These are phyloP conservation scores for Microthyrium microscopicum DNA, from an alignment of 2,329 filamentous ascomycete species.

Conservation along the genomic window DNA sequence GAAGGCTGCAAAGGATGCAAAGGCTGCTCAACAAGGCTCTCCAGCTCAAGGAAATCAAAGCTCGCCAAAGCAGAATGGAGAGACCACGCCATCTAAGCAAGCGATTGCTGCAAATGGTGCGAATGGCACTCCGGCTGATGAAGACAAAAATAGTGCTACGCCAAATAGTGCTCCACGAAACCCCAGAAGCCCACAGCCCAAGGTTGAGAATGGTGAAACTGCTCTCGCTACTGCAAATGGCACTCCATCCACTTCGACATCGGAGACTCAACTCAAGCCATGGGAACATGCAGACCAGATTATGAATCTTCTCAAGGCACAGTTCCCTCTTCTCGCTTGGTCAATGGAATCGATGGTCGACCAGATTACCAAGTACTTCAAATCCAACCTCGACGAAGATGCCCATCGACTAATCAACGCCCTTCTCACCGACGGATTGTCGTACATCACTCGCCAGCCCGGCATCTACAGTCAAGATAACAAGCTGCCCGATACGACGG, in stretches of 20 bases:
- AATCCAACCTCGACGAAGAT: conserved; percentile 95
- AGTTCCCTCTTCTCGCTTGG: conserved; percentile 83
- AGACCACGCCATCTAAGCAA: conserved; percentile 18
- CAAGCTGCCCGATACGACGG: conserved; percentile 76
- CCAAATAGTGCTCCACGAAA: conserved; percentile 6
- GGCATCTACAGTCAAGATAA: conserved; percentile 76
- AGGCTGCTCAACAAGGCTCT: conserved; percentile 42
- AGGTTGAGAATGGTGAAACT: conserved; percentile 20
- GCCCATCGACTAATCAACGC: conserved; percentile 96
- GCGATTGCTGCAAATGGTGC: conserved; percentile 23
- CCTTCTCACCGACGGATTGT: conserved; percentile 82
- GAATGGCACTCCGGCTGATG: conserved; percentile 37
- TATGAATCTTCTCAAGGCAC: conserved; percentile 87
- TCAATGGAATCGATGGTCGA: conserved; percentile 99
- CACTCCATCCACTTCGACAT: conserved; percentile 11
- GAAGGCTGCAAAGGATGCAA: conserved; percentile 20
- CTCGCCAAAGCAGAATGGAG: conserved; percentile 20
- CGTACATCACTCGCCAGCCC: conserved; percentile 79
- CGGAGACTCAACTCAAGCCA: conserved; percentile 46
- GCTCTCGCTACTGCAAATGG: conserved; percentile 14
- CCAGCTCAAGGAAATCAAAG: conserved; percentile 16
- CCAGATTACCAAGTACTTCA: conserved; percentile 97
- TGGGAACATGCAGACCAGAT: conserved; percentile 97
- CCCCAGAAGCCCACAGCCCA: conserved; percentile 20
- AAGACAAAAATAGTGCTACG: conserved; percentile 8